Percentiles rank a stretch among this genome's conserved stretches.
phyloP scores from a whole-genome alignment of 139 green algal genomes.

The Diplosphaera chodatii region DNA sequence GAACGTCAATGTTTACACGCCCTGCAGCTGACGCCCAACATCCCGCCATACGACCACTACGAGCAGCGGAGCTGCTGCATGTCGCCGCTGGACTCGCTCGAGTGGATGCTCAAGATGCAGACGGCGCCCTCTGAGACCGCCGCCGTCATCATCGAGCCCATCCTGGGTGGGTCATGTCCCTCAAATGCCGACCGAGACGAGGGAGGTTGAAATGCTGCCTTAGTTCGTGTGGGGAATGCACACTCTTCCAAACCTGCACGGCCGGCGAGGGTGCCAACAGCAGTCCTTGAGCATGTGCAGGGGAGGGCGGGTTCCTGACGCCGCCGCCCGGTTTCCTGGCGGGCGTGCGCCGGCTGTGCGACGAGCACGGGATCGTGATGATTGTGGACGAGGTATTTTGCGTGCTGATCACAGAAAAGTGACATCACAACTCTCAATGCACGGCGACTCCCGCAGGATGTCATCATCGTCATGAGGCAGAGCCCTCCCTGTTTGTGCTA shows the following conservation, averaged over 20 bases:
- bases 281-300: slow-evolving; percentile 15
- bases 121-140: slow-evolving; percentile 52
- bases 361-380: slow-evolving; percentile 72
- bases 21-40: slow-evolving; percentile 37
- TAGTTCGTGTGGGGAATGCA: too few relatives aligned
- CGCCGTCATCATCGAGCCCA: slow-evolving; percentile 78
- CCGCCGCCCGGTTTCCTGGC: slow-evolving; percentile 68
- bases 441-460: too few relatives aligned
- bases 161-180: too few relatives aligned
- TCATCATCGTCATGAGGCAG: neutral
- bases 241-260: too few relatives aligned
- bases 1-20: too few relatives aligned
- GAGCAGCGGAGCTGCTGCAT: slow-evolving; percentile 55
- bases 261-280: neutral
- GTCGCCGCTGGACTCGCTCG: slow-evolving; percentile 44
- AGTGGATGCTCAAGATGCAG: slow-evolving; percentile 69
- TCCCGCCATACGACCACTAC: slow-evolving; percentile 26
- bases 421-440: too few relatives aligned
- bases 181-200: too few relatives aligned
- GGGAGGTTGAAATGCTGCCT: neutral
- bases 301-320: slow-evolving; percentile 78
- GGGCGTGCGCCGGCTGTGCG: slow-evolving; percentile 47
- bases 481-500: too few relatives aligned
- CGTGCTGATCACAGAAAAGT: neutral
- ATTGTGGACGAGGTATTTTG: slow-evolving; percentile 72